These are phyloP conservation scores for Mortierella sp. DNA, from an alignment of 371 early-diverging fungal species.

Conservation along the genomic window DNA sequence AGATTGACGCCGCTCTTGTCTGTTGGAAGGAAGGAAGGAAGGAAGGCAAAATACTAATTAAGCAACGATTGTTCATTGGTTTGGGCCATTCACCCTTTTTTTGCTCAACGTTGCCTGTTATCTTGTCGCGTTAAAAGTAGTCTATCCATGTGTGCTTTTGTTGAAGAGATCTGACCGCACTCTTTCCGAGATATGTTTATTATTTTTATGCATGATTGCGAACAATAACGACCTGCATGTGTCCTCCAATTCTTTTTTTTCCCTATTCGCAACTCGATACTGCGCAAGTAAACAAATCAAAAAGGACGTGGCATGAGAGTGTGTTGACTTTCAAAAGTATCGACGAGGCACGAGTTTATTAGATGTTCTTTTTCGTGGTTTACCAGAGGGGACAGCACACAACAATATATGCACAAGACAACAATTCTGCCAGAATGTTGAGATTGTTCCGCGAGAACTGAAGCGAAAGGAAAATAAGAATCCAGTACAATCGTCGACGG, in stretches of 20 bases:
- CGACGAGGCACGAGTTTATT: conserved; percentile 1
- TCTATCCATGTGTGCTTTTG: neutral
- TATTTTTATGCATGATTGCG: neutral
- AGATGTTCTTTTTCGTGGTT: neutral
- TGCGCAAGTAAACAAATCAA: conserved; percentile 1
- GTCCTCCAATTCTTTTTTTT: neutral
- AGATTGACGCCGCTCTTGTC: conserved; percentile 5
- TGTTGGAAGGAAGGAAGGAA: neutral
- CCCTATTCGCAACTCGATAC: neutral
- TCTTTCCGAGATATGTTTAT: neutral
- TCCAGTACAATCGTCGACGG: neutral
- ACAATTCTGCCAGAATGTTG: neutral
- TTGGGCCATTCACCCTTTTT: neutral
- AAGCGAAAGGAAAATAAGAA: neutral
- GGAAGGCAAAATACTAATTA: neutral
- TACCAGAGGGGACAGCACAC: neutral
- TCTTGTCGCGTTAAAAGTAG: neutral
- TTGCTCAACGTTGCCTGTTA: neutral
- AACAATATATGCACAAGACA: neutral
- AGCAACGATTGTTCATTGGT: neutral
- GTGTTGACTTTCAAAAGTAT: neutral
- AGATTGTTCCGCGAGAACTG: neutral
- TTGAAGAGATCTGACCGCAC: neutral
- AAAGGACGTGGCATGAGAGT: neutral
- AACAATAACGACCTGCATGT: neutral